Base-by-base conservation (phyloP, 2,329 filamentous ascomycete species). In the Penicillium sp. region DNA sequence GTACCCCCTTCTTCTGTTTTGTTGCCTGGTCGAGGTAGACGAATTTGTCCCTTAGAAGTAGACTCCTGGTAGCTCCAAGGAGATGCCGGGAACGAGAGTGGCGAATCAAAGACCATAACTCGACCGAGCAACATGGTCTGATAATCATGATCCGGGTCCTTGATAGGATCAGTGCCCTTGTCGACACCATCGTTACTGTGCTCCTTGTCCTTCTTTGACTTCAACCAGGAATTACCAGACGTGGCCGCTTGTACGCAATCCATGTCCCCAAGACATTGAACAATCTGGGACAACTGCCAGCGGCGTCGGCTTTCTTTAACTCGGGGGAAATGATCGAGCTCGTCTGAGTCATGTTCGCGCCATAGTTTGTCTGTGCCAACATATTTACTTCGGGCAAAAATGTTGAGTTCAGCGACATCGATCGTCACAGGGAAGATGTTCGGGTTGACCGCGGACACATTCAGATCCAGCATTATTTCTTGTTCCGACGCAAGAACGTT, bases 401-500 rank as follows among this genome's bases (percentile, higher is more conserved):
- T 84, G 68, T 96, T 92, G 56, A 98, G 82, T 71, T 98, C 92
- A 70, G 96, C 89, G 47, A 93, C 87, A 61, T 90, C 87, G 37
- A 99, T 86, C 2, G 89, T 89, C 43, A 99, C 89, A 2, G 91
- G 87, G 39, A 98, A 89, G 42, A 97, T 87, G 66, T 98, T 99
- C 1, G 93, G 93, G 71, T 99, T 99, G 66, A 93, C 82, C 0
- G 93, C 95, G 64, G 86, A 86, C 58, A 99, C 91, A 21, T 90
- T 86, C 49, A 99, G 78, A 73, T 99, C 93, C 68, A 98, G 84
- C 86, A 99, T 96, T 43, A 99, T 83, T 72, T 98, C 93, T 73
- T 96, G 91, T 73, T 96, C 91, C 66, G 91, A 96, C 2, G 93
- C 93, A 49, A 98, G 84, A 24, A 99, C 91, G 64, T 96, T 96